Evolutionary conservation across 2,329 filamentous ascomycete genomes (phyloP).

Genomic region (Calonectria pseudoreteaudii): DNA sequence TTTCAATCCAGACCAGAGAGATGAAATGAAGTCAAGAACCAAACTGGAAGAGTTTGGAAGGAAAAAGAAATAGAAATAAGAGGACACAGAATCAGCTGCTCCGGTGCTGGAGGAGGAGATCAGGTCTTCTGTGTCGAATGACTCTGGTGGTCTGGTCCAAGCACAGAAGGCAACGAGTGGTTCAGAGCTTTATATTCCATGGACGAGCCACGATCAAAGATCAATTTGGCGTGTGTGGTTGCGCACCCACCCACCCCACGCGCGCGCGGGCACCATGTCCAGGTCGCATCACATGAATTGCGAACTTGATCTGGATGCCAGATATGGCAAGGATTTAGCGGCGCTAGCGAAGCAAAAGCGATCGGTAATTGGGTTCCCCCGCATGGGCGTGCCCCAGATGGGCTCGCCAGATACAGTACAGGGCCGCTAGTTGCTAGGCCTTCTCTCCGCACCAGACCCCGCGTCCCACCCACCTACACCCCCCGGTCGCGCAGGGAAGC

Average conservation of each 20-base stretch:
- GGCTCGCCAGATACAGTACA: slow-evolving; percentile 11
- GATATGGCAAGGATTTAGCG: slow-evolving; percentile 26
- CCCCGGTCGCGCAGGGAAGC: slow-evolving; percentile 10
- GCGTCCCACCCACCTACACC: not conserved
- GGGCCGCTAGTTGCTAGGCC: slow-evolving; percentile 13
- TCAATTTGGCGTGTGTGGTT: not conserved
- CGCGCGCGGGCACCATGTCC: not conserved
- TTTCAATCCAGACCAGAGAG: not conserved
- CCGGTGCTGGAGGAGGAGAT: slow-evolving; percentile 2
- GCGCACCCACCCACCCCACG: not conserved
- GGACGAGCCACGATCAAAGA: not conserved
- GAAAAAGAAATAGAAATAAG: no score
- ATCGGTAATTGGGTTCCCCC: slow-evolving; percentile 20
- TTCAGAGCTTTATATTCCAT: slow-evolving; percentile 10
- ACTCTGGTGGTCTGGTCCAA: not conserved
- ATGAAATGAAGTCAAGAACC: not conserved
- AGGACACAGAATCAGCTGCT: not conserved
- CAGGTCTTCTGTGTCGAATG: not conserved
- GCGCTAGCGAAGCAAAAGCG: slow-evolving; percentile 12
- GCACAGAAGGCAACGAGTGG: not conserved
- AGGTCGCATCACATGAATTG: not conserved
- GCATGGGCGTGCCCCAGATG: slow-evolving; percentile 10
- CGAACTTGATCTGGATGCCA: slow-evolving; percentile 4
- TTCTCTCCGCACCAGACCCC: slow-evolving; percentile 23
- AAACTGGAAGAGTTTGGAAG: no score